These are phyloP conservation scores for Tricholoma matsutake DNA, from an alignment of 768 basidiomycete genomes.

Conservation along the genomic window DNA sequence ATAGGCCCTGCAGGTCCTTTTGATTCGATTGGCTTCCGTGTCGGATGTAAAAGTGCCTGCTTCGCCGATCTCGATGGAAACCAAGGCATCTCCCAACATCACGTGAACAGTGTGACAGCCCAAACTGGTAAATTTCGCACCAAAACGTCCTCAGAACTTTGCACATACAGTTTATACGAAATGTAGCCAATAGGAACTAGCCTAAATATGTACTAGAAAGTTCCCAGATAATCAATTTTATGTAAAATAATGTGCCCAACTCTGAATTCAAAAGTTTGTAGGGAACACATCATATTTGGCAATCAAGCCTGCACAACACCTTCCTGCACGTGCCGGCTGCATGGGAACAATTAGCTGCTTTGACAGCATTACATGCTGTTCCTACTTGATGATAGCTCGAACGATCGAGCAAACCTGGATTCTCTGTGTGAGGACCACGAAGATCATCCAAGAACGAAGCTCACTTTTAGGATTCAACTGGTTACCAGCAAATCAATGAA, in stretches of 20 bases:
- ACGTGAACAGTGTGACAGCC: background rate
- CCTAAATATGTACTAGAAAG: background rate
- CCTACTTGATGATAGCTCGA: too few relatives aligned
- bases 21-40: conserved; percentile 42
- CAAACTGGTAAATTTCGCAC: background rate
- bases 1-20: conserved; percentile 46
- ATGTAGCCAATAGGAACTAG: background rate
- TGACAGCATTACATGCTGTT: too few relatives aligned
- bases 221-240: background rate
- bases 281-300: background rate
- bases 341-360: too few relatives aligned
- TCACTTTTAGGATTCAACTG: too few relatives aligned
- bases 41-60: conserved; percentile 56
- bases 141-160: background rate
- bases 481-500: too few relatives aligned
- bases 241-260: background rate
- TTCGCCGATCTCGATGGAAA: conserved; percentile 31
- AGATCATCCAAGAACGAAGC: too few relatives aligned
- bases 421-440: too few relatives aligned
- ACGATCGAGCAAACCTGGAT: too few relatives aligned
- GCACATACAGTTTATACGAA: background rate
- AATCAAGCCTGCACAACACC: background rate
- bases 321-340: too few relatives aligned
- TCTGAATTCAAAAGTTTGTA: background rate
- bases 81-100: conserved; percentile 12